These are phyloP conservation scores for Chaetomiaceae sp. DNA, from an alignment of 2,329 filamentous ascomycete species.

Conservation along the genomic window DNA sequence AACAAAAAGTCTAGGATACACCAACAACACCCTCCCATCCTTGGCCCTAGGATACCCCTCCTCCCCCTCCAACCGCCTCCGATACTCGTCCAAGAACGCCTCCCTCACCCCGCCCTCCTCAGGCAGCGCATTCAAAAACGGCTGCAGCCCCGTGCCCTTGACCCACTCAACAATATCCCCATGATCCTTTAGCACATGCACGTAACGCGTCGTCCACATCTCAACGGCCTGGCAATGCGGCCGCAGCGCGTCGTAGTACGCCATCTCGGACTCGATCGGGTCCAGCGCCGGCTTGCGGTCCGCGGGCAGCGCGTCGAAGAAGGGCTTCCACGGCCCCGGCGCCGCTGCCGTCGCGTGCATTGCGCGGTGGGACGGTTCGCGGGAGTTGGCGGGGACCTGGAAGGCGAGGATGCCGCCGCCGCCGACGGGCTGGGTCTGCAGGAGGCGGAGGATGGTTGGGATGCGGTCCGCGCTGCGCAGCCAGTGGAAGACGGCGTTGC, in stretches of 20 bases:
- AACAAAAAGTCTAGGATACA: slow-evolving; percentile 53
- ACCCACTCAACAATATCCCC: slow-evolving; percentile 55
- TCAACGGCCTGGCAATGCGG: slow-evolving; percentile 41
- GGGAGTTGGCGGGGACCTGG: slow-evolving; percentile 39
- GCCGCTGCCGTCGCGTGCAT: slow-evolving; percentile 44
- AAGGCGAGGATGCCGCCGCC: slow-evolving; percentile 34
- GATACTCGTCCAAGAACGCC: slow-evolving; percentile 44
- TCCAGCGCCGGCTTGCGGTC: slow-evolving; percentile 38
- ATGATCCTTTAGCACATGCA: slow-evolving; percentile 4
- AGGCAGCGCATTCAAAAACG: slow-evolving; percentile 46
- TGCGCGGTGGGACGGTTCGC: slow-evolving; percentile 42
- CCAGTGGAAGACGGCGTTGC: slow-evolving; percentile 59
- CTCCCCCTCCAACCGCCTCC: slow-evolving; percentile 36
- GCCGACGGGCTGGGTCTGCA: slow-evolving; percentile 33
- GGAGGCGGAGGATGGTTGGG: slow-evolving; percentile 38
- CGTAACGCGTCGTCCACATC: slow-evolving; percentile 51
- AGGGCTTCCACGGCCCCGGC: slow-evolving; percentile 21
- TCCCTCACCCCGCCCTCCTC: slow-evolving; percentile 33
- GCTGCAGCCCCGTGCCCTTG: slow-evolving; percentile 50
- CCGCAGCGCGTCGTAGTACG: slow-evolving; percentile 46
- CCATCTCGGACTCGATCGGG: slow-evolving; percentile 41
- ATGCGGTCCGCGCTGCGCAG: slow-evolving; percentile 41
- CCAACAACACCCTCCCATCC: slow-evolving; percentile 51
- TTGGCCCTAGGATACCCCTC: slow-evolving; percentile 38
- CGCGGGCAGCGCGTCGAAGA: slow-evolving; percentile 17